Conservation (phyloP, 495 filamentous ascomycete genomes). For the Bacidia rubella region DNA sequence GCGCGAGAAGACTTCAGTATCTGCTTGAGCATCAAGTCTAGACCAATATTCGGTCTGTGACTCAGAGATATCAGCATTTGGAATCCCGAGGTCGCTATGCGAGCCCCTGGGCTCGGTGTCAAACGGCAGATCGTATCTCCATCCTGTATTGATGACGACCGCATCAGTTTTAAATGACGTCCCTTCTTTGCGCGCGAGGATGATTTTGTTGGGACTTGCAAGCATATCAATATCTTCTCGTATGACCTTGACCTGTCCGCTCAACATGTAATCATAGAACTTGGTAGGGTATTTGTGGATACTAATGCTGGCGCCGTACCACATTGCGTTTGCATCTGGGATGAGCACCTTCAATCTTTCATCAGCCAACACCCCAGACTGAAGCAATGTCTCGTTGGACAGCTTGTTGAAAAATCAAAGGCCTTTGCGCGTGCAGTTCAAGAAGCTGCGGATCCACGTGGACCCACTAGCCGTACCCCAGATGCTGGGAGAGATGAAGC, state of each 20-base stretch:
- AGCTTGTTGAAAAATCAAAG: slow-evolving; percentile 57
- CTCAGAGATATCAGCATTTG: slow-evolving; percentile 1
- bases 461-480: slow-evolving; percentile 46
- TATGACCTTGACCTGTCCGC: slow-evolving; percentile 45
- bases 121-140: slow-evolving; percentile 49
- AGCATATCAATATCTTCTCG: slow-evolving; percentile 46
- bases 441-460: slow-evolving; percentile 33
- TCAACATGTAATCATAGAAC: slow-evolving; percentile 47
- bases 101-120: slow-evolving; percentile 44
- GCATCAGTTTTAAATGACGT: slow-evolving; percentile 38
- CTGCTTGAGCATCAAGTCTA: slow-evolving; percentile 30
- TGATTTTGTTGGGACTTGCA: slow-evolving; percentile 29
- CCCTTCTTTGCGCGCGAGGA: slow-evolving; percentile 40
- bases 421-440: slow-evolving; percentile 56
- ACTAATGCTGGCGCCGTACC: slow-evolving; percentile 43
- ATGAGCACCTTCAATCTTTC: slow-evolving; percentile 49
- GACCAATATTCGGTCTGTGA: slow-evolving; percentile 10
- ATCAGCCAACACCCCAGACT: slow-evolving; percentile 47
- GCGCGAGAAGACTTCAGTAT: slow-evolving; percentile 49
- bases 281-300: slow-evolving; percentile 59
- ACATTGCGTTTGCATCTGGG: slow-evolving; percentile 52
- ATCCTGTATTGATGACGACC: slow-evolving; percentile 55
- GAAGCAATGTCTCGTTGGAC: slow-evolving; percentile 19
- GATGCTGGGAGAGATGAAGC: slow-evolving; percentile 50
- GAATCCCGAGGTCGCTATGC: slow-evolving; percentile 24